phyloP scores from a whole-genome alignment of 2,329 filamentous ascomycete species.

The Botryotinia calthae region DNA sequence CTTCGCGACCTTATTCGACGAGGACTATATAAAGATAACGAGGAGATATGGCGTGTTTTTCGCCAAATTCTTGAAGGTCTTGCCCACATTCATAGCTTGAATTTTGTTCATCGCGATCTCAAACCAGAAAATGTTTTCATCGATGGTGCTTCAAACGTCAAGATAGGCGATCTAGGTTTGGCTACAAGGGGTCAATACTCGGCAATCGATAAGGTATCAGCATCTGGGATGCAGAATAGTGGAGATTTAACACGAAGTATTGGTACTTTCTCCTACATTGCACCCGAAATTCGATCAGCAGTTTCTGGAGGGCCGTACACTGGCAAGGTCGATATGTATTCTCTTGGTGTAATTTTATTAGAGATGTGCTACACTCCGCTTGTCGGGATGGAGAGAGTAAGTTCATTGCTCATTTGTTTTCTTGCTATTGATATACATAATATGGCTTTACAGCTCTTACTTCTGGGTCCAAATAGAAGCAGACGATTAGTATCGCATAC shows the following conservation, averaged over 20 bases:
- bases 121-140: conserved; percentile 99
- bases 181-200: conserved; percentile 83
- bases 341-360: conserved; percentile 94
- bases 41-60: conserved; percentile 86
- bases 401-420: background rate
- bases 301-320: conserved; percentile 74
- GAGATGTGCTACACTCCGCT: conserved; percentile 81
- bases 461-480: background rate
- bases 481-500: background rate
- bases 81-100: conserved; percentile 82
- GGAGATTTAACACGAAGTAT: conserved; percentile 69
- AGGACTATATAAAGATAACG: conserved; percentile 67
- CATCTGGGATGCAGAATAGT: conserved; percentile 30
- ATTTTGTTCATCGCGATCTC: conserved; percentile 91
- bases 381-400: conserved; percentile 58
- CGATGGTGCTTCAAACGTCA: conserved; percentile 82
- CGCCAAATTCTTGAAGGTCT: conserved; percentile 88
- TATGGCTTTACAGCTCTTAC: background rate
- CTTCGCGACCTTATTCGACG: conserved; percentile 82
- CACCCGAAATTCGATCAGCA: conserved; percentile 80
- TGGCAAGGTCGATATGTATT: conserved; percentile 98
- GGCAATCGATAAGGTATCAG: conserved; percentile 50
- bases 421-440: background rate
- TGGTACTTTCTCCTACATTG: conserved; percentile 85
- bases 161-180: conserved; percentile 94